Percentiles rank a stretch among this genome's conserved stretches.
These are phyloP conservation scores for Terfezia claveryi DNA, from an alignment of 495 filamentous ascomycete genomes.

Conservation along the genomic window DNA sequence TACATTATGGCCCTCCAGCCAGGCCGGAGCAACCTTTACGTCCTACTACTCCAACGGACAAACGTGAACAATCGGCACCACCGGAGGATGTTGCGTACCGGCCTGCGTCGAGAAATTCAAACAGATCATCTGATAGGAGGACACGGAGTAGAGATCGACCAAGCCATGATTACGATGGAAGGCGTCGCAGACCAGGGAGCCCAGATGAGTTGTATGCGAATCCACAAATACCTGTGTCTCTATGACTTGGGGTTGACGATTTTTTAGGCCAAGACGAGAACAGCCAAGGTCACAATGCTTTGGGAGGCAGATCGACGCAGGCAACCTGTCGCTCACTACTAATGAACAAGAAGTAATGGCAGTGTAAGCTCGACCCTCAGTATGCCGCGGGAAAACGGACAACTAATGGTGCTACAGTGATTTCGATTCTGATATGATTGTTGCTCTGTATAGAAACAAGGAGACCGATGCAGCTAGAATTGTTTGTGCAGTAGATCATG, in stretches of 20 bases:
- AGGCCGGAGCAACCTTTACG: not conserved
- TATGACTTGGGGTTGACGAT: no score
- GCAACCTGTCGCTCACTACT: not conserved
- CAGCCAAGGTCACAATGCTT: not conserved
- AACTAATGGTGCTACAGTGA: constrained; percentile 20
- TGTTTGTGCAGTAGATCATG: constrained; percentile 28
- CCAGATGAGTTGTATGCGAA: no score
- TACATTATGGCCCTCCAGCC: not conserved
- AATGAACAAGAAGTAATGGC: no score
- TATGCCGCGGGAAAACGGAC: no score
- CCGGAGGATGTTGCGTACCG: no score
- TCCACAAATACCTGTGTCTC: no score
- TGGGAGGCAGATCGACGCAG: not conserved
- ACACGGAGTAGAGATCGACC: no score
- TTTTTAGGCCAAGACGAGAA: not conserved
- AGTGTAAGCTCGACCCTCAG: no score
- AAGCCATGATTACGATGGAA: no score
- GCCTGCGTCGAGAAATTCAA: no score
- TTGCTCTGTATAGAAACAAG: constrained; percentile 34
- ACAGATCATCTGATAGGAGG: no score
- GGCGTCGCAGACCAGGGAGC: no score
- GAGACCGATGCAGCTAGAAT: constrained; percentile 35
- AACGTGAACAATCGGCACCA: not conserved
- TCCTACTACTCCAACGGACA: not conserved
- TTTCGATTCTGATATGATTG: constrained; percentile 27